phyloP scores from a whole-genome alignment of 257 asterid species.

The Salvia miltiorrhiza region DNA sequence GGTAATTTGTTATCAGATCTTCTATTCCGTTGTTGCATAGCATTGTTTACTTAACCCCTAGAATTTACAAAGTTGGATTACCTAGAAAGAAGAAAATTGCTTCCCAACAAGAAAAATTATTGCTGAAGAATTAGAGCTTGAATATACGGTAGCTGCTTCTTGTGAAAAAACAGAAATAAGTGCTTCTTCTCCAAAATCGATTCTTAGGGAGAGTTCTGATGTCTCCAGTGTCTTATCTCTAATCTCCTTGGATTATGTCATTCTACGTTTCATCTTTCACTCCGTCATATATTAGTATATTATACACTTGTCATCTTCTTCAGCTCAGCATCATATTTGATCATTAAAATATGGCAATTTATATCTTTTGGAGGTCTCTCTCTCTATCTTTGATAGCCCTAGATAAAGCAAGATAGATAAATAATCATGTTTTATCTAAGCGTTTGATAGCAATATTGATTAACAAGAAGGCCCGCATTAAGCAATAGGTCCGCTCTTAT shows the following conservation, averaged over 20 bases:
- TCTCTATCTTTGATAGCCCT: too few species aligned
- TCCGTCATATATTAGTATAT: slow-evolving; percentile 5
- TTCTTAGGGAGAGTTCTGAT: slow-evolving; percentile 39
- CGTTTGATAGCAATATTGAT: too few species aligned
- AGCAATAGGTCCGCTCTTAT: too few species aligned
- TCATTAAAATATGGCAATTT: background rate
- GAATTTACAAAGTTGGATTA: slow-evolving; percentile 49
- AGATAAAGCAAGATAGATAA: too few species aligned
- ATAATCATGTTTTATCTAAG: too few species aligned
- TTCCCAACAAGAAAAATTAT: slow-evolving; percentile 61
- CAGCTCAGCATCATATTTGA: background rate
- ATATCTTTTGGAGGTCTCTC: background rate
- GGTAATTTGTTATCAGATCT: background rate
- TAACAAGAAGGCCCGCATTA: too few species aligned
- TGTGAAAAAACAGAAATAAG: slow-evolving; percentile 38
- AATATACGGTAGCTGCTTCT: slow-evolving; percentile 27
- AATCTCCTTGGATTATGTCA: background rate
- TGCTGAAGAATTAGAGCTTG: slow-evolving; percentile 71
- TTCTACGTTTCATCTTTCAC: slow-evolving; percentile 14
- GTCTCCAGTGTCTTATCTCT: slow-evolving; percentile 28
- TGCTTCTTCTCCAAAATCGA: slow-evolving; percentile 44
- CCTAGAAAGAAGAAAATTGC: slow-evolving; percentile 60
- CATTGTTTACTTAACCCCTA: slow-evolving; percentile 49
- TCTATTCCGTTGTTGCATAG: slow-evolving; percentile 10
- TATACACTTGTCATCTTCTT: background rate